Conservation (phyloP, 2,329 filamentous ascomycete genomes). For the Samsoniella hepiali region DNA sequence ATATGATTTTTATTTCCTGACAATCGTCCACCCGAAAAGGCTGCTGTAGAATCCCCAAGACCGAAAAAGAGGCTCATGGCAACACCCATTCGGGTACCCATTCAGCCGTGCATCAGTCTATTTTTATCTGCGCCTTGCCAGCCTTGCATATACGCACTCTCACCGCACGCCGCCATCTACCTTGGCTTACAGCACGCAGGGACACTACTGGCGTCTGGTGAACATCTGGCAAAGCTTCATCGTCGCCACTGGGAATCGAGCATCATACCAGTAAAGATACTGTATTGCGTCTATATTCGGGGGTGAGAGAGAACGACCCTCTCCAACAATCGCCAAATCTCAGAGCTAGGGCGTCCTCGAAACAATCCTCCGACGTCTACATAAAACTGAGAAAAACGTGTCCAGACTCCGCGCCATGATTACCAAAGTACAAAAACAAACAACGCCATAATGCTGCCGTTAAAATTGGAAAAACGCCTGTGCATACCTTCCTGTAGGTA, state of each 20-base stretch:
- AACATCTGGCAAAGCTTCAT: too few species aligned
- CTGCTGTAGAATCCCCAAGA: too few species aligned
- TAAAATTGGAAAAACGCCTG: conserved; percentile 6
- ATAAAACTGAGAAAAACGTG: neutral
- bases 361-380: neutral
- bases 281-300: neutral
- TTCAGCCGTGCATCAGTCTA: neutral
- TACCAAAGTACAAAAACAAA: neutral
- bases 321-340: neutral
- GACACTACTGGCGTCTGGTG: too few species aligned
- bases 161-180: neutral
- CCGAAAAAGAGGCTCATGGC: neutral
- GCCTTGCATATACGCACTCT: neutral
- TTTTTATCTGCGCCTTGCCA: neutral
- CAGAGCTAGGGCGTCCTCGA: neutral
- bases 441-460: neutral
- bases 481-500: neutral
- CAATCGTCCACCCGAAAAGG: neutral
- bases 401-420: conserved; percentile 8
- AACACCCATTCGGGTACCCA: neutral
- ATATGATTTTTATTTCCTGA: neutral
- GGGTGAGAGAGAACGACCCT: too few species aligned
- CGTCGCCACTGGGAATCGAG: neutral
- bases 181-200: too few species aligned
- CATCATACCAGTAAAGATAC: neutral